Base-by-base conservation (phyloP, 495 filamentous ascomycete species). In the Chlorociboria aeruginascens region DNA sequence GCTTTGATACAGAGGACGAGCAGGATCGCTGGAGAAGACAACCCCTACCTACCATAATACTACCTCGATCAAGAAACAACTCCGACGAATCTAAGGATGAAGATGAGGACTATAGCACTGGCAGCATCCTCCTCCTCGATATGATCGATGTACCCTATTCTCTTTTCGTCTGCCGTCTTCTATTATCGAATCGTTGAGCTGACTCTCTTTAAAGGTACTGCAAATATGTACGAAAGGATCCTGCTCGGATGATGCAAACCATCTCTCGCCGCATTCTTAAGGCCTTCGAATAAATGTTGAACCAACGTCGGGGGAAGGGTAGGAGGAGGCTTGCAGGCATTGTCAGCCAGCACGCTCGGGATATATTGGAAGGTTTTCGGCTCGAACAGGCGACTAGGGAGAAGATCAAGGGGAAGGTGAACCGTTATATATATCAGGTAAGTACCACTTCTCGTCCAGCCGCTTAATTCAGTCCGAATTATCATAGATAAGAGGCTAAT, bases 71-170 rank as follows among this genome's bases (percentile, higher is more conserved):
- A 63, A 54, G 58, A 64, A 32, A 42, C 14, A 56, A 65, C 56
- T 64, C 61, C 43, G 52, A 68, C 45, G 54, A 67, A 58, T 56
- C 61, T 3, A 45, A 56, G 40, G 63, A 66, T 52, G 57, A 51
- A 28, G 33, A 66, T 53, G 54, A 68, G 40, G 60, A 66, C 47
- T 66, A 66, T 56, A 51, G 53, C 3, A 53, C 60, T 49, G 55
- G 58, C 31, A 65, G 54, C 42, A 52, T 52, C 38, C 45, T 45
- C 44, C 59, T 63, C 28, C 61, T 65, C n/a, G 38, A 64, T 44
- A 45, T 45, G 25, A 51, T 51, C 25, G 34, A 51, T 43, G n/a
- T 55, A 61, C 33, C 61, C 43, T 46, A 46, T 46, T 49, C 48
- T 40, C 45, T 32, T 38, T 40, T 43, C 30, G 32, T 13, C 43